Base-by-base conservation (phyloP, 768 basidiomycete species). In the Boletellus ananiceps region DNA sequence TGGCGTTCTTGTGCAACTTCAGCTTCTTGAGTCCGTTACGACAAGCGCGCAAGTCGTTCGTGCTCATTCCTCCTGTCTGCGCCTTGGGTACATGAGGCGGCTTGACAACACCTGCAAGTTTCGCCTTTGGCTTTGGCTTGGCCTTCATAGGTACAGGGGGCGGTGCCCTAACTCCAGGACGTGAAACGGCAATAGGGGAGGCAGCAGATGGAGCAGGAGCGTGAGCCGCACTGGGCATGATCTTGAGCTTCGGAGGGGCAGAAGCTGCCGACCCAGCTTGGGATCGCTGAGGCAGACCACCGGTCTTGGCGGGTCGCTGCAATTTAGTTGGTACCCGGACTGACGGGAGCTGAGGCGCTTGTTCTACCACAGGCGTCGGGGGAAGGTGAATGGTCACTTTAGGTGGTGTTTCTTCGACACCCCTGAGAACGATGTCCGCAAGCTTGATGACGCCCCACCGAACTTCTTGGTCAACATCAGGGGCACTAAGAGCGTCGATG, bases 401-500 rank as follows among this genome's bases (percentile, higher is more conserved):
- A 1, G 94, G 94, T 6, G 87, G 74, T 2, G 83, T 77, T 68
- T 98, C 95, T 50, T 90, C 83, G 3, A 83, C 73, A 19, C 90
- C 87, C 44, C 85, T 82, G 57, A 94, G 84, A 37, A 93, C 78
- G 16, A 95, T 75, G 59, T 97, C 95, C 5, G 90, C 91, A 19
- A 96, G 73, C 68, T 98, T 97, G 59, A 98, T 75, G 42, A 95
- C 71, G 55, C 86, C 90, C 82, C 92, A 90, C 40, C 93, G 85
- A 35, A 94, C 87, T 70, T 95, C 89, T 60, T 89, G 78, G 65
- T 96, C 93, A 47, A 83, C 76, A 51, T 86, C 82, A 0, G 85
- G 76, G 29, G 83, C 80, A 29, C 91, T 93, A 37, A 15, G n/a
- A 29, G 27, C 23, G 19, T 48, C 12, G 29, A 34, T 13, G 19